A percentile compares a stretch with the other conserved stretches of the same genome.
Conservation (phyloP, 768 basidiomycete genomes). For the Boletus insuetus region DNA sequence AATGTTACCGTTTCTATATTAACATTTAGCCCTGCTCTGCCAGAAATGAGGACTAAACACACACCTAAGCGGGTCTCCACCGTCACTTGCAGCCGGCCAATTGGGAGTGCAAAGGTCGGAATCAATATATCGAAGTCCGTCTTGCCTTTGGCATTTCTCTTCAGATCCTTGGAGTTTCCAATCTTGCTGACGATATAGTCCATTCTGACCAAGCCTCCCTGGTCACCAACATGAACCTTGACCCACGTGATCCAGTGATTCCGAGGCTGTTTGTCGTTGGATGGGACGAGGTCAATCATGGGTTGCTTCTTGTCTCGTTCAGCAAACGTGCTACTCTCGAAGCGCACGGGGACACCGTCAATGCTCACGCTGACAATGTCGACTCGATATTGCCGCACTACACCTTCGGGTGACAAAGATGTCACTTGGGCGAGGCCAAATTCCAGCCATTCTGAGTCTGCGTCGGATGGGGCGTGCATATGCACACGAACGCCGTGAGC, state of each 20-base stretch:
- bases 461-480: slow-evolving; percentile 54
- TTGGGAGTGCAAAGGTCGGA: slow-evolving; percentile 70
- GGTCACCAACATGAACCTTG: slow-evolving; percentile 52
- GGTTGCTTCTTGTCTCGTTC: slow-evolving; percentile 34
- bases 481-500: slow-evolving; percentile 60
- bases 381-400: slow-evolving; percentile 40
- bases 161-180: slow-evolving; percentile 18
- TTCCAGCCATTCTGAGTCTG: slow-evolving; percentile 72
- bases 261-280: slow-evolving; percentile 52
- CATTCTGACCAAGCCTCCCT: slow-evolving; percentile 50
- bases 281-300: slow-evolving; percentile 36
- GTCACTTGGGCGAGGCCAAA: slow-evolving; percentile 62
- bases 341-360: slow-evolving; percentile 62
- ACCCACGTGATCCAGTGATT: slow-evolving; percentile 68
- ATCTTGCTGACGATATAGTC: slow-evolving; percentile 60
- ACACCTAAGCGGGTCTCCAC: slow-evolving; percentile 54
- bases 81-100: slow-evolving; percentile 63
- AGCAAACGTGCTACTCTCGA: slow-evolving; percentile 47
- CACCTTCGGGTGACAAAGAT: slow-evolving; percentile 15
- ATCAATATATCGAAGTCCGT: slow-evolving; percentile 48
- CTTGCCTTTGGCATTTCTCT: slow-evolving; percentile 34
- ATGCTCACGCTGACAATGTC: slow-evolving; percentile 54
- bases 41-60: slow-evolving; percentile 14
- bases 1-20: slow-evolving; percentile 44
- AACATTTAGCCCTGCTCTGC: slow-evolving; percentile 19